A percentile compares a stretch with the other conserved stretches of the same genome.
Evolutionary conservation across 129 eudicot species (phyloP).

Genomic region (Lactuca saligna): DNA sequence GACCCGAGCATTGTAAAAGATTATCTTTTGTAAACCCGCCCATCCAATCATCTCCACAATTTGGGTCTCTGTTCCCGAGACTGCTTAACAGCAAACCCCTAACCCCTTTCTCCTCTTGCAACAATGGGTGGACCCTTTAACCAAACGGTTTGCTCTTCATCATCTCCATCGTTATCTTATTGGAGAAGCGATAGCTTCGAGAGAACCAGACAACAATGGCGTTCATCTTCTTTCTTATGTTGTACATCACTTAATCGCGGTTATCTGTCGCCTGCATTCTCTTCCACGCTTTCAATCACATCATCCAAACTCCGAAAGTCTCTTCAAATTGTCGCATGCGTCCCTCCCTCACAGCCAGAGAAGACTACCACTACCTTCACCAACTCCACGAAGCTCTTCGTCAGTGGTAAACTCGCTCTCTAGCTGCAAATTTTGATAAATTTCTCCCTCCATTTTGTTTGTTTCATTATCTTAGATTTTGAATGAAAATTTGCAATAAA

Average conservation of each 20-base stretch:
- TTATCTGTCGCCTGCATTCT: background rate
- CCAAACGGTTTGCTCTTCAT: slow-evolving; percentile 13
- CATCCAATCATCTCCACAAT: background rate
- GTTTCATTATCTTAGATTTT: background rate
- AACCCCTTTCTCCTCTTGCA: background rate
- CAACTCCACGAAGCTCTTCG: slow-evolving; percentile 59
- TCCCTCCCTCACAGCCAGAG: slow-evolving; percentile 31
- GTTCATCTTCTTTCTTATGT: slow-evolving; percentile 12
- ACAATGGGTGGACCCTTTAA: slow-evolving; percentile 6
- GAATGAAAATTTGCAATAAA: background rate
- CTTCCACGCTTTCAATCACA: slow-evolving; percentile 8
- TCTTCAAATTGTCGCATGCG: slow-evolving; percentile 31
- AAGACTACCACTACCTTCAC: slow-evolving; percentile 26
- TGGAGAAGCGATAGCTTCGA: slow-evolving; percentile 4
- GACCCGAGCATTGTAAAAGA: background rate
- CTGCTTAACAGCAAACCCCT: background rate
- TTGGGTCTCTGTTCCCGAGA: background rate
- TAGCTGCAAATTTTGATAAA: background rate
- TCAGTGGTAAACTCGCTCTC: slow-evolving; percentile 64
- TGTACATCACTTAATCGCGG: slow-evolving; percentile 1
- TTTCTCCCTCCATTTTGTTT: background rate
- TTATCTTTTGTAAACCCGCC: background rate
- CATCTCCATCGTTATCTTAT: background rate
- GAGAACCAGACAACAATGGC: slow-evolving; percentile 3
- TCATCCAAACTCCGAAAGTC: slow-evolving; percentile 11